Evolutionary conservation across 352 stramenopile genomes (phyloP).

Genomic region (Albugo laibachii): DNA sequence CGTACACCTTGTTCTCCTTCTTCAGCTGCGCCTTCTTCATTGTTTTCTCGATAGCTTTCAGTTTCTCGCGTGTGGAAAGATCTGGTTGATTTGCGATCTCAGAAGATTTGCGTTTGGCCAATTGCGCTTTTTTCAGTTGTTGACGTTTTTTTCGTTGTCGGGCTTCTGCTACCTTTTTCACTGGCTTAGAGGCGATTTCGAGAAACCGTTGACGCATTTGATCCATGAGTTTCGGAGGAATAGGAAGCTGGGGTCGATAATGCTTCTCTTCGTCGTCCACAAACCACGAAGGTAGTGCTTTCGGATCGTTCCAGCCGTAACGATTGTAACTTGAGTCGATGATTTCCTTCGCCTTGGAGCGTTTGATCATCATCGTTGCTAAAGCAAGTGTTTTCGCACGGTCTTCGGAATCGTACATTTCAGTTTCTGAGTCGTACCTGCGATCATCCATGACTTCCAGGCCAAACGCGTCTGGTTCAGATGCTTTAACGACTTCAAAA

Average conservation of each 20-base stretch:
- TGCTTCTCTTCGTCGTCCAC: conserved; percentile 90
- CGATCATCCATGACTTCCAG: conserved; percentile 66
- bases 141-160: conserved; percentile 88
- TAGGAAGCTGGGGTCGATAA: conserved; percentile 95
- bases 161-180: conserved; percentile 98
- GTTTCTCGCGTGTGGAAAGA: conserved; percentile 95
- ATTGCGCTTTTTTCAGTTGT: conserved; percentile 87
- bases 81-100: conserved; percentile 90
- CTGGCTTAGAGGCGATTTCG: conserved; percentile 90
- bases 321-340: conserved; percentile 99
- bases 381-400: conserved; percentile 91
- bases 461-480: conserved; percentile 18
- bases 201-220: conserved; percentile 97
- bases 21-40: conserved; percentile 84
- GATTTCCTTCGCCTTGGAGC: conserved; percentile 93
- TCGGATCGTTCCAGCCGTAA: conserved; percentile 96
- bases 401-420: conserved; percentile 96
- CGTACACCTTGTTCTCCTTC: conserved; percentile 93
- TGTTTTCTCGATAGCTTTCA: conserved; percentile 95
- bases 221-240: conserved; percentile 89
- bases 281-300: conserved; percentile 96
- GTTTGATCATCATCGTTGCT: conserved; percentile 95
- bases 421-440: conserved; percentile 90
- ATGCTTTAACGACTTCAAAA: conserved; percentile 41
- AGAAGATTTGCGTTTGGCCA: conserved; percentile 95